Evolutionary conservation across 192 early-diverging fungal genomes (phyloP).

Genomic region (Coemansia sp.): DNA sequence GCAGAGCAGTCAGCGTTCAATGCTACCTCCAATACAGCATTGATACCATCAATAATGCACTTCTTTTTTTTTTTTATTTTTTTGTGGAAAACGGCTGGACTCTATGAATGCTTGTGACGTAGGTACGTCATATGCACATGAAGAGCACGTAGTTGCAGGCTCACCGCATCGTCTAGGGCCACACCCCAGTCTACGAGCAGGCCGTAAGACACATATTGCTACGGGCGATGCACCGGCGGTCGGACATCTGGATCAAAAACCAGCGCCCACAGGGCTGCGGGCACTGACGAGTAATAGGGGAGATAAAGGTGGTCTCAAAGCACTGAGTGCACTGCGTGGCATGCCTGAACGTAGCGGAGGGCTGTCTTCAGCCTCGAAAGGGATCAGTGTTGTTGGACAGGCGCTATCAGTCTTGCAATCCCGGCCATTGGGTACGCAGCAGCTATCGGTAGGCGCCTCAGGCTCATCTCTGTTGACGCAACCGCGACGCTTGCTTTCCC

Average conservation of each 20-base stretch:
- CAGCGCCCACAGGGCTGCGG: neutral
- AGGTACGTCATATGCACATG: conserved; percentile 4
- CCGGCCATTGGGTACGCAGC: neutral
- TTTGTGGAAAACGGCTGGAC: too few relatives aligned
- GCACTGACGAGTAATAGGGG: too few relatives aligned
- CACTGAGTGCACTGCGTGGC: neutral
- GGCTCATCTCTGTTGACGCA: neutral
- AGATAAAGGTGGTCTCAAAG: too few relatives aligned
- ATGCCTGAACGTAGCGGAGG: neutral
- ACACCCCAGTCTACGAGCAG: neutral
- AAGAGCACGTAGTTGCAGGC: conserved; percentile 21
- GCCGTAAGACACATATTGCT: neutral
- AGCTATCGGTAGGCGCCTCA: neutral
- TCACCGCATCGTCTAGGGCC: conserved; percentile 35
- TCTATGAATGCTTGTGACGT: neutral
- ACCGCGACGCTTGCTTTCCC: conserved; percentile 18
- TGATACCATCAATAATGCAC: too few relatives aligned
- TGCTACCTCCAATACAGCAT: too few relatives aligned
- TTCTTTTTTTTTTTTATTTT: too few relatives aligned
- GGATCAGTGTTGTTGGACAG: conserved; percentile 29
- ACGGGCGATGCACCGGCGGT: too few relatives aligned
- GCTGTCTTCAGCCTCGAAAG: neutral
- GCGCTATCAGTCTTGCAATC: conserved; percentile 42
- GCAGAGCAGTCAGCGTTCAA: too few relatives aligned
- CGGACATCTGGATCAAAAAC: neutral